These are phyloP conservation scores for Mycena metata DNA, from an alignment of 768 basidiomycete species.

Conservation along the genomic window DNA sequence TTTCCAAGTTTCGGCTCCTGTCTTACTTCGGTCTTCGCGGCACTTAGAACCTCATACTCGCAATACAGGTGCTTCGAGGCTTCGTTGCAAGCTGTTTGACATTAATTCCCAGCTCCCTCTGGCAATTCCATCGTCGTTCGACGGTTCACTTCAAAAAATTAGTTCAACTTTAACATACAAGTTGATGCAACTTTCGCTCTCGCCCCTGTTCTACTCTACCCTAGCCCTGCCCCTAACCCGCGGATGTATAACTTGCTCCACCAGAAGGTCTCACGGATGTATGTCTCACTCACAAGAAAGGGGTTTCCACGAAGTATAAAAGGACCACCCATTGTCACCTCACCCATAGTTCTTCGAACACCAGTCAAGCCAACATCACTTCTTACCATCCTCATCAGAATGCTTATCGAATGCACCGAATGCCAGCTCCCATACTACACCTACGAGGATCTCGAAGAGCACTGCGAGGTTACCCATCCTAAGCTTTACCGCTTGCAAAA, in stretches of 20 bases:
- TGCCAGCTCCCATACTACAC: constrained; percentile 30
- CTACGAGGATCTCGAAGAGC: constrained; percentile 29
- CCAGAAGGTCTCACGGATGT: constrained; percentile 8
- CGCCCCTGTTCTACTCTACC: too few species aligned
- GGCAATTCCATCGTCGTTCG: too few species aligned
- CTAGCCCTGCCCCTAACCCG: neutral
- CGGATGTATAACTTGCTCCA: constrained; percentile 20
- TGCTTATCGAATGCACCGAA: constrained; percentile 36
- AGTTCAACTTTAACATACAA: too few species aligned
- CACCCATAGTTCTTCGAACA: neutral
- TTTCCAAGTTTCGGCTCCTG: too few species aligned
- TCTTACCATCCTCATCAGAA: neutral
- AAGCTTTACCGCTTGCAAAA: neutral
- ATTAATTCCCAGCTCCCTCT: too few species aligned
- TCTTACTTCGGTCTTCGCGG: too few species aligned
- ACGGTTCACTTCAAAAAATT: too few species aligned
- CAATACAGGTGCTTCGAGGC: too few species aligned
- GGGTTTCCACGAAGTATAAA: constrained; percentile 14
- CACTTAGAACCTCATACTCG: too few species aligned
- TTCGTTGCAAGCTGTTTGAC: too few species aligned
- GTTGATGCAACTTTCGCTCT: too few species aligned
- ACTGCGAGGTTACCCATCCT: constrained; percentile 28
- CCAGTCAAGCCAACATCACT: neutral
- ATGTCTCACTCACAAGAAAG: constrained; percentile 4
- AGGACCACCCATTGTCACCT: neutral